Evolutionary conservation across 2,329 filamentous ascomycete species (phyloP), one percentile per base, ranked within the genome.

Genomic region (Dothideomycetidae sp.): DNA sequence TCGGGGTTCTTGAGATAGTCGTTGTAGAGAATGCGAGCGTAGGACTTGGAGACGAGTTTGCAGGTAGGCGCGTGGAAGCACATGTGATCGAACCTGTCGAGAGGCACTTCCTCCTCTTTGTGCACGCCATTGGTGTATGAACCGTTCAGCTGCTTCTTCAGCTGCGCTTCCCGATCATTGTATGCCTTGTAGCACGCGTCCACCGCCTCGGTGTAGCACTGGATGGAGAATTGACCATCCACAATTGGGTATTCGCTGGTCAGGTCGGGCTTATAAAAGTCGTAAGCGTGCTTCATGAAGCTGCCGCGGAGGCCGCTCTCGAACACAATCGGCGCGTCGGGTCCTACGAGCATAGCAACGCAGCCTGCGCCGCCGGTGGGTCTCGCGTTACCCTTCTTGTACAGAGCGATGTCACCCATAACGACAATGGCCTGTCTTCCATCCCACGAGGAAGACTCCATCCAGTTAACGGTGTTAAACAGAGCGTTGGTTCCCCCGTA

Each of bases 51-150:
- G n/a, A 69, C 66, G 35, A 68, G 59, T 53, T 69, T 69, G 62
- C 66, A 69, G 29, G 62, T 69, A 5, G 66, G 66, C 9, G 64
- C 61, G 50, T 69, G 66, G 61, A 69, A 69, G 51, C 59, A 61
- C 63, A 69, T 67, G 59, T 67, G 62, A 55, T 69, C 66, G 50
- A 69, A 69, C 29, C 64, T 61, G 52, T 69, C 66, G 11, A 69
- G 52, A 33, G 64, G 59, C 3, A 62, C 61, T 50, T 67, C 63
- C 17, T 44, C 44, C 47, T 54, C 49, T 48, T 46, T 50, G 47
- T 58, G 54, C 26, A 55, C 56, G 43, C 62, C 62, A 37, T 60
- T 61, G 43, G 53, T 55, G 32, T 59, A 53, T 34, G 52, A 49
- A 37, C 59, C 59, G 42, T 61, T 62, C 12, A 47, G 40, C 48